Evolutionary conservation across 208 protist genomes (phyloP).

Genomic region (Trypanosoma avium): DNA sequence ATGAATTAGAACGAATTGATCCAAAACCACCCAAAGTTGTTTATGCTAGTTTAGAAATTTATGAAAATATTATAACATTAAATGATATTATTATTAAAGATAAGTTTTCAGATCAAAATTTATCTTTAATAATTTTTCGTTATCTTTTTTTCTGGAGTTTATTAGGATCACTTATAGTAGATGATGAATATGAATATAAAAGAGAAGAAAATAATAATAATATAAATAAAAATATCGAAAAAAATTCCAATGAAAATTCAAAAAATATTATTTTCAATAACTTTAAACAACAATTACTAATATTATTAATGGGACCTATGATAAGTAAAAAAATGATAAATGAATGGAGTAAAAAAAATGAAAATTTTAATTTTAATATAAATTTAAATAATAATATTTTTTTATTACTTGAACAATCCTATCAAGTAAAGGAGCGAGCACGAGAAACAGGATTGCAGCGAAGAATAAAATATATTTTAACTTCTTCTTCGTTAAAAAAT

Average conservation of each 20-base stretch:
- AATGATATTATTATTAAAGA: background rate
- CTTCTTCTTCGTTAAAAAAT: background rate
- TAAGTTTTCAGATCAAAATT: background rate
- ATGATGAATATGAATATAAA: too few relatives aligned
- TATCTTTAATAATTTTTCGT: background rate
- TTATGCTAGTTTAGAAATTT: conserved; percentile 8
- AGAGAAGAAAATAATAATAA: background rate
- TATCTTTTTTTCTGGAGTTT: conserved; percentile 17
- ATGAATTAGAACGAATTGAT: background rate
- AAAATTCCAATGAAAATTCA: background rate
- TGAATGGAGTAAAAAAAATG: too few relatives aligned
- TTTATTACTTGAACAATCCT: conserved; percentile 4
- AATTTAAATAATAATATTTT: too few relatives aligned
- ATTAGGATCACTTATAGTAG: conserved; percentile 10
- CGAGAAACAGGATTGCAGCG: conserved; percentile 15
- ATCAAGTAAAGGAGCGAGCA: background rate
- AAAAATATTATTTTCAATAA: background rate
- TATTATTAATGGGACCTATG: background rate
- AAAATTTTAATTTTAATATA: too few relatives aligned
- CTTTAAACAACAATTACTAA: background rate
- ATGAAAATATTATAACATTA: background rate
- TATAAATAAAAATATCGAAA: background rate
- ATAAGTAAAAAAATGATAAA: too few relatives aligned
- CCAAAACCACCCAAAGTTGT: conserved; percentile 1
- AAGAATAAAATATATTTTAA: background rate